Percentiles rank a stretch among this genome's conserved stretches.
These are phyloP conservation scores for Microbotryum silenes-acaulis DNA, from an alignment of 1,284 basidiomycete genomes.

Conservation along the genomic window DNA sequence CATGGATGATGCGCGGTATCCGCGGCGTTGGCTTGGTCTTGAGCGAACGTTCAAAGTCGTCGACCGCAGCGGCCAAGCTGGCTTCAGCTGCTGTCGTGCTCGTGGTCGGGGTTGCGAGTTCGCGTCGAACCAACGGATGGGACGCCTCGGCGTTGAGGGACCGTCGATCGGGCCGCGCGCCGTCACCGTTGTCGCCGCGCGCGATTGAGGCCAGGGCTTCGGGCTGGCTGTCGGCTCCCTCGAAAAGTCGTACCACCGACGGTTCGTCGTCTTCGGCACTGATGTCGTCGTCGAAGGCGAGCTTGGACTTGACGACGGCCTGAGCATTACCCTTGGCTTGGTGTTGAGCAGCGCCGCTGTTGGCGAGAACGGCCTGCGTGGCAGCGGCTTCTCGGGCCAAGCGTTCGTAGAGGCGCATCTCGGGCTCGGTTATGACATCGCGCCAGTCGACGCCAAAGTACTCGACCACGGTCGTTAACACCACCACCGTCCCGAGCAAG, in stretches of 20 bases:
- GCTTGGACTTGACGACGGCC: not conserved
- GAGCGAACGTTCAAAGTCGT: slow-evolving; percentile 26
- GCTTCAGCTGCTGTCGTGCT: slow-evolving; percentile 10
- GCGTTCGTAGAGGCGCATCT: slow-evolving; percentile 49
- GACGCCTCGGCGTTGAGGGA: slow-evolving; percentile 4
- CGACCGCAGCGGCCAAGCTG: slow-evolving; percentile 48
- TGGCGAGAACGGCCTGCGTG: not conserved
- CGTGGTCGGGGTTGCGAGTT: not conserved
- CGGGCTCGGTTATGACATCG: slow-evolving; percentile 70
- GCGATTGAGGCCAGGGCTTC: not conserved
- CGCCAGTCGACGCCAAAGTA: slow-evolving; percentile 74
- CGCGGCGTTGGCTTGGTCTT: slow-evolving; percentile 56
- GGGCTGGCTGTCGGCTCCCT: not conserved
- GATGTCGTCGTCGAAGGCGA: not conserved
- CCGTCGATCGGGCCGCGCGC: slow-evolving; percentile 10
- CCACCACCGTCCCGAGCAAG: slow-evolving; percentile 80
- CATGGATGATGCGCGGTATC: slow-evolving; percentile 89
- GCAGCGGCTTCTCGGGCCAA: slow-evolving; percentile 16
- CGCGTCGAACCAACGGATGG: too few species aligned
- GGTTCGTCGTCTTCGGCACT: not conserved
- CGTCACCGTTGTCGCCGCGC: not conserved
- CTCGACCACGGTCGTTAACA: slow-evolving; percentile 81
- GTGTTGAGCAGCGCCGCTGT: not conserved
- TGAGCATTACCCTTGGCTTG: not conserved
- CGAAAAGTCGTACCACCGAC: not conserved